Percentiles rank a stretch among this genome's conserved stretches.
Conservation (phyloP, 805 yeast genomes). For the Cyberlindnera euphorbiae region DNA sequence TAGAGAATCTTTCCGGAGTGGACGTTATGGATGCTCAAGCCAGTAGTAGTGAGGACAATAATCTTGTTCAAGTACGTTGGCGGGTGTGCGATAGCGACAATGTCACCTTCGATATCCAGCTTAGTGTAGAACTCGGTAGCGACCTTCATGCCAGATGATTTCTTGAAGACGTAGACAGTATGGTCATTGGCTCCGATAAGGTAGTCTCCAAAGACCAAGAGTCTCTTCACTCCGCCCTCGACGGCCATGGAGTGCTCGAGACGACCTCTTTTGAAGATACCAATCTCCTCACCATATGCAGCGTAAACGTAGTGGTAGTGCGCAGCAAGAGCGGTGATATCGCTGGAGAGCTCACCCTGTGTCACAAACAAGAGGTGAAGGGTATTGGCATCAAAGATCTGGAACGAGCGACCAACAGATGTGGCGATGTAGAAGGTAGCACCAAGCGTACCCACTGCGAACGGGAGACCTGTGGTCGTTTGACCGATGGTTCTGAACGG, state of each 20-base stretch:
- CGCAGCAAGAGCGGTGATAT: slow-evolving; percentile 68
- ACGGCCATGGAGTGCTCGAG: slow-evolving; percentile 39
- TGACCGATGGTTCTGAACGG: slow-evolving; percentile 89
- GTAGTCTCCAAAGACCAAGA: slow-evolving; percentile 74
- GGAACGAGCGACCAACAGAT: slow-evolving; percentile 84
- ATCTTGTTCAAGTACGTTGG: slow-evolving; percentile 91
- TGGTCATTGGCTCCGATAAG: slow-evolving; percentile 54
- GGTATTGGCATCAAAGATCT: slow-evolving; percentile 87
- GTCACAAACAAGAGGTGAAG: slow-evolving; percentile 84
- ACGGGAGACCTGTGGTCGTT: slow-evolving; percentile 82
- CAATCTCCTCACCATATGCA: slow-evolving; percentile 64
- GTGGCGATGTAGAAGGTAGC: slow-evolving; percentile 84
- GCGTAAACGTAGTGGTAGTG: slow-evolving; percentile 84
- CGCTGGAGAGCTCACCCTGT: slow-evolving; percentile 63
- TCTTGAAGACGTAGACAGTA: slow-evolving; percentile 50
- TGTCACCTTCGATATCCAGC: slow-evolving; percentile 58
- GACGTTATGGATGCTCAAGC: slow-evolving; percentile 62
- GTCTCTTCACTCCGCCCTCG: slow-evolving; percentile 38
- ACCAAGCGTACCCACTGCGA: slow-evolving; percentile 86
- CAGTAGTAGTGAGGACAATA: slow-evolving; percentile 69
- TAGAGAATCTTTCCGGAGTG: slow-evolving; percentile 70
- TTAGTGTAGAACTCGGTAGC: slow-evolving; percentile 65
- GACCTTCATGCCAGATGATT: slow-evolving; percentile 38
- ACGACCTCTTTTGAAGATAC: slow-evolving; percentile 79
- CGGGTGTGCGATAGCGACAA: slow-evolving; percentile 70